Evolutionary conservation across 1,139 yeast genomes (phyloP).

Genomic region (Schwanniomyces etchellsii): DNA sequence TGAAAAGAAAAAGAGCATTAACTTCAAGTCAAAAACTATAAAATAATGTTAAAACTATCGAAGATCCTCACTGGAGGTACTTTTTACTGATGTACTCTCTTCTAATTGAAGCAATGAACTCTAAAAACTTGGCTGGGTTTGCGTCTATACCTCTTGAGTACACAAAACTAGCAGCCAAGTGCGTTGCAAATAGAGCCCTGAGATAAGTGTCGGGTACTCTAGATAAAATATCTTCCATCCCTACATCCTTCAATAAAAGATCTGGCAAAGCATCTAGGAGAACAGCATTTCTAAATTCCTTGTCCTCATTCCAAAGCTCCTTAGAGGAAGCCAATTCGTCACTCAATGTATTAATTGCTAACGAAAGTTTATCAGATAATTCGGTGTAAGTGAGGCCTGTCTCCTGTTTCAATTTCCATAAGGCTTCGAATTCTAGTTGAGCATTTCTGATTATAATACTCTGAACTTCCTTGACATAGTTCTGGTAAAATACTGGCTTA

Average conservation of each 20-base stretch:
- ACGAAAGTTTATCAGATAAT: constrained; percentile 79
- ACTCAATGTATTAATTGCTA: constrained; percentile 80
- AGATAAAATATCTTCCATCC: constrained; percentile 63
- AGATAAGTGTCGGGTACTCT: constrained; percentile 87
- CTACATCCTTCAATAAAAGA: constrained; percentile 63
- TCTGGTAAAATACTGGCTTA: constrained; percentile 70
- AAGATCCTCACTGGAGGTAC: too few species aligned
- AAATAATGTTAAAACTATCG: too few species aligned
- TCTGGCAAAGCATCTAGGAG: constrained; percentile 76
- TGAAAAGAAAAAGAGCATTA: too few species aligned
- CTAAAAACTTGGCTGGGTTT: constrained; percentile 79
- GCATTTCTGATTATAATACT: constrained; percentile 72
- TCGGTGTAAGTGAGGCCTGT: constrained; percentile 72
- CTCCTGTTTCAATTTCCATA: constrained; percentile 70
- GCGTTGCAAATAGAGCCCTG: constrained; percentile 86
- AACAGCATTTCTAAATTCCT: constrained; percentile 69
- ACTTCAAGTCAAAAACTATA: too few species aligned
- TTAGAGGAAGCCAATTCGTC: constrained; percentile 83
- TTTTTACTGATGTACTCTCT: constrained; percentile 30
- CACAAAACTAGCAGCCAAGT: constrained; percentile 83
- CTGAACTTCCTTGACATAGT: constrained; percentile 83
- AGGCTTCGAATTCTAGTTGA: constrained; percentile 73
- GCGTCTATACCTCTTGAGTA: constrained; percentile 81
- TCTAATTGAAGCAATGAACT: constrained; percentile 50
- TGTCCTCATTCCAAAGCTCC: constrained; percentile 82